phyloP scores from a whole-genome alignment of 768 basidiomycete species.

The Termitomyces sp. region DNA sequence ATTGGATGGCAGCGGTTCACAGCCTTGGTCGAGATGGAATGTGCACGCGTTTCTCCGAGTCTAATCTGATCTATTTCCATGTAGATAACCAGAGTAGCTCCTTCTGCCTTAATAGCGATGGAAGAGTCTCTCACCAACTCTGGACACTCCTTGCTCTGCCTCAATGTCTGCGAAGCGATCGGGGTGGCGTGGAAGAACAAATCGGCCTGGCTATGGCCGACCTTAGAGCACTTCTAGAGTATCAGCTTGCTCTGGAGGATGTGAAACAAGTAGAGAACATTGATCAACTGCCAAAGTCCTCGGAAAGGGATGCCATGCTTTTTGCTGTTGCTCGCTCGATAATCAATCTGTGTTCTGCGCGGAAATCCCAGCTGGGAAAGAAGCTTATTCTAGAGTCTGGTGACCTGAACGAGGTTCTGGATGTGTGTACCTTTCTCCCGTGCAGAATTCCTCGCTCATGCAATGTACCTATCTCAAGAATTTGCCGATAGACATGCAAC shows the following conservation, averaged over 20 bases:
- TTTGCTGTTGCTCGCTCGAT: conserved; percentile 16
- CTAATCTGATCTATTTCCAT: conserved; percentile 15
- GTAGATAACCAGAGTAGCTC: background rate
- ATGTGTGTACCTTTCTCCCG: conserved; percentile 21
- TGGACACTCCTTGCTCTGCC: conserved; percentile 41
- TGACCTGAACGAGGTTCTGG: conserved; percentile 31
- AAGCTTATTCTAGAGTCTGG: conserved; percentile 9
- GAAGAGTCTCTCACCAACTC: conserved; percentile 41
- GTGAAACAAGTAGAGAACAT: background rate
- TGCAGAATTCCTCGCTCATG: background rate
- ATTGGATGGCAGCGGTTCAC: conserved; percentile 7
- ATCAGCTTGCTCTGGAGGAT: conserved; percentile 12
- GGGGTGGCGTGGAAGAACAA: background rate
- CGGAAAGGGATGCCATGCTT: background rate
- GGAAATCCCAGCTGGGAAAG: conserved; percentile 25
- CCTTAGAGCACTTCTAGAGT: conserved; percentile 12
- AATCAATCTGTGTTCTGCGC: conserved; percentile 25
- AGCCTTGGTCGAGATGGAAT: background rate
- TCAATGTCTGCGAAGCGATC: conserved; percentile 2
- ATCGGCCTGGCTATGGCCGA: background rate
- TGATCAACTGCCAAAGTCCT: background rate
- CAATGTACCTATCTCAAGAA: conserved; percentile 23
- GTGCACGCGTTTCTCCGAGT: conserved; percentile 15
- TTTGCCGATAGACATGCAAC: conserved; percentile 27
- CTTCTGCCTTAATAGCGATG: conserved; percentile 44